Evolutionary conservation across 1,284 basidiomycete genomes (phyloP).

Genomic region (Naganishia liquefaciens): DNA sequence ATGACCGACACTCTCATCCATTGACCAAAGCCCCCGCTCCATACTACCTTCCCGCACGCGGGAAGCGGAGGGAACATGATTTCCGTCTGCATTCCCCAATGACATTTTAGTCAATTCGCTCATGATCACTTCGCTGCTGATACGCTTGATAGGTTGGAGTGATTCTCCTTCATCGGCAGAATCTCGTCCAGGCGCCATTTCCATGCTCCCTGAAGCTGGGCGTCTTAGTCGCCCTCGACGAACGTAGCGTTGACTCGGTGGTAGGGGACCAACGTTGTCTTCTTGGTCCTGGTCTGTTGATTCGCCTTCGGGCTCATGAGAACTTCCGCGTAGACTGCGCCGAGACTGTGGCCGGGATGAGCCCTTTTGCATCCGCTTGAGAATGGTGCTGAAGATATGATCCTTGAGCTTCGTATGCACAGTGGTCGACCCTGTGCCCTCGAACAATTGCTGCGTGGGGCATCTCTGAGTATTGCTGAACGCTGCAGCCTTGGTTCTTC

Average conservation of each 20-base stretch:
- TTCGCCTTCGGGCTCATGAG: slow-evolving; percentile 22
- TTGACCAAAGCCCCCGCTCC: slow-evolving; percentile 54
- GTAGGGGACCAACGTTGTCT: slow-evolving; percentile 24
- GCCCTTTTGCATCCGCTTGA: slow-evolving; percentile 62
- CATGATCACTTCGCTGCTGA: slow-evolving; percentile 62
- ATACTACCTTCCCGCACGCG: slow-evolving; percentile 39
- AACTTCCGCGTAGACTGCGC: slow-evolving; percentile 16
- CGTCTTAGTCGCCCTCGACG: slow-evolving; percentile 22
- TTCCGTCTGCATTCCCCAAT: slow-evolving; percentile 21
- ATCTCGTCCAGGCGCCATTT: slow-evolving; percentile 27
- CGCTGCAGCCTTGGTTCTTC: slow-evolving; percentile 16
- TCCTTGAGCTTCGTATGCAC: slow-evolving; percentile 91
- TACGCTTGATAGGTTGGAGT: slow-evolving; percentile 53
- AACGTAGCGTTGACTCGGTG: slow-evolving; percentile 54
- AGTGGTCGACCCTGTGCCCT: slow-evolving; percentile 83
- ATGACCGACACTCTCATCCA: slow-evolving; percentile 52
- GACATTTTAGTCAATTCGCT: slow-evolving; percentile 31
- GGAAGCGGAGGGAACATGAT: neutral
- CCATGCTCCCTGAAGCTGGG: slow-evolving; percentile 28
- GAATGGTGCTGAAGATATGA: slow-evolving; percentile 83
- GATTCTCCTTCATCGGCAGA: slow-evolving; percentile 43
- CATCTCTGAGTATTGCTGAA: slow-evolving; percentile 34
- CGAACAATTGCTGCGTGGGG: slow-evolving; percentile 62
- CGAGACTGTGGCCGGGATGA: slow-evolving; percentile 39
- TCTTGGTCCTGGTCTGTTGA: slow-evolving; percentile 28